Conservation (phyloP, 2,329 filamentous ascomycete species). For the Helotiales sp. region DNA sequence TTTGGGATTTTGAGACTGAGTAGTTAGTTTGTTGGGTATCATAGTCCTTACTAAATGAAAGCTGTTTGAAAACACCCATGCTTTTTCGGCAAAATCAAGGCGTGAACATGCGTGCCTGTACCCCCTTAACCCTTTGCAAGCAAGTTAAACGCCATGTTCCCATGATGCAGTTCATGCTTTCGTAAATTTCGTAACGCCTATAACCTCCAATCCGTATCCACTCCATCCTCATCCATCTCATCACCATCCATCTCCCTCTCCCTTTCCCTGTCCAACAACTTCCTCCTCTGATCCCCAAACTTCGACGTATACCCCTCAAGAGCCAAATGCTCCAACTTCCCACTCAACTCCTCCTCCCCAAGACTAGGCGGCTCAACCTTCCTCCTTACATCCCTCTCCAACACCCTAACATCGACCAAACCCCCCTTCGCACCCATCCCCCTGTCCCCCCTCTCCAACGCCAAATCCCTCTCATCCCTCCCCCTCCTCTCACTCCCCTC, state of each 20-base stretch:
- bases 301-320: conserved; percentile 41
- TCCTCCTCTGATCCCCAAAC: conserved; percentile 33
- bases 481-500: conserved; percentile 53
- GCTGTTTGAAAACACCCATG: background rate
- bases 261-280: conserved; percentile 19
- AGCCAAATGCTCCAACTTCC: conserved; percentile 40
- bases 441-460: conserved; percentile 56
- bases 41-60: background rate
- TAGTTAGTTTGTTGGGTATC: background rate
- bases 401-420: conserved; percentile 54
- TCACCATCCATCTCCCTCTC: conserved; percentile 23
- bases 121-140: background rate
- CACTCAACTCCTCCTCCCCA: conserved; percentile 43
- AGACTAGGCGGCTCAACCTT: conserved; percentile 48
- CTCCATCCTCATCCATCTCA: conserved; percentile 27
- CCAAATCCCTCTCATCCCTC: conserved; percentile 47
- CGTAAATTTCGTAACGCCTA: conserved; percentile 12
- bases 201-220: conserved; percentile 39
- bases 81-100: background rate
- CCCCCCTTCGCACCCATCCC: conserved; percentile 34
- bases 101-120: background rate
- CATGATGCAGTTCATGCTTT: background rate
- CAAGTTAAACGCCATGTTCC: background rate
- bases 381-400: conserved; percentile 55
- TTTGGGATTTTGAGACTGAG: background rate